These are phyloP conservation scores for Yarrowia sp. DNA, from an alignment of 805 yeast species.

Conservation along the genomic window DNA sequence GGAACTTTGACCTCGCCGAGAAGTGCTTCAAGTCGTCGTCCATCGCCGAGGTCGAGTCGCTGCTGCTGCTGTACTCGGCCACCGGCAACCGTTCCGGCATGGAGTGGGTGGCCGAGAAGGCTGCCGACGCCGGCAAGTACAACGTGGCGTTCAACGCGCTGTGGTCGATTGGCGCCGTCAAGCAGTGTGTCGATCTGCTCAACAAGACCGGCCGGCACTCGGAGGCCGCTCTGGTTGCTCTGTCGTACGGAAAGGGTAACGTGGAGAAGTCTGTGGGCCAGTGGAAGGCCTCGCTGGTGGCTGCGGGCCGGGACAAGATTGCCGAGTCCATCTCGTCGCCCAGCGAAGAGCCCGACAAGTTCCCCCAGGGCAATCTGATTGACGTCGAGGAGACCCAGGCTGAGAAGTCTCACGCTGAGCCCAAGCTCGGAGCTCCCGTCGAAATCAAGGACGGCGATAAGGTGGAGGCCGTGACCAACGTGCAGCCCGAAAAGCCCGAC, in stretches of 20 bases:
- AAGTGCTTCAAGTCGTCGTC: conserved; percentile 55
- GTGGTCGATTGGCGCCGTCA: conserved; percentile 82
- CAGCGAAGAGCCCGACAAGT: conserved; percentile 48
- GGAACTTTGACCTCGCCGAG: conserved; percentile 83
- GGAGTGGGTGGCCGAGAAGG: conserved; percentile 65
- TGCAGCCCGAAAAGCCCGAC: conserved; percentile 53
- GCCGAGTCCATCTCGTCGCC: conserved; percentile 68
- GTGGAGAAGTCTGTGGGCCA: conserved; percentile 58
- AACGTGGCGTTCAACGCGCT: conserved; percentile 90
- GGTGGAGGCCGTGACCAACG: conserved; percentile 40
- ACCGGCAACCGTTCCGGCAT: conserved; percentile 72
- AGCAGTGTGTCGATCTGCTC: conserved; percentile 68
- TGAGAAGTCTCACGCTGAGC: conserved; percentile 43
- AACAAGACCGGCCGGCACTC: conserved; percentile 71
- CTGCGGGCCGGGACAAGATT: conserved; percentile 61
- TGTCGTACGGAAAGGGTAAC: conserved; percentile 65
- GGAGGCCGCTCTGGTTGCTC: conserved; percentile 84
- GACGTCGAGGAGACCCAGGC: conserved; percentile 47
- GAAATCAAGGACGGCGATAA: conserved; percentile 45
- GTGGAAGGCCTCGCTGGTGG: conserved; percentile 71
- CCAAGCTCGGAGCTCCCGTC: conserved; percentile 43
- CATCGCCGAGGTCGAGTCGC: conserved; percentile 39
- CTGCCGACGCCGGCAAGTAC: conserved; percentile 77
- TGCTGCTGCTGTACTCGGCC: conserved; percentile 60
- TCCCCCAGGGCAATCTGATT: conserved; percentile 48